Evolutionary conservation across 2,329 filamentous ascomycete species (phyloP).

Genomic region (Neurospora crassa): DNA sequence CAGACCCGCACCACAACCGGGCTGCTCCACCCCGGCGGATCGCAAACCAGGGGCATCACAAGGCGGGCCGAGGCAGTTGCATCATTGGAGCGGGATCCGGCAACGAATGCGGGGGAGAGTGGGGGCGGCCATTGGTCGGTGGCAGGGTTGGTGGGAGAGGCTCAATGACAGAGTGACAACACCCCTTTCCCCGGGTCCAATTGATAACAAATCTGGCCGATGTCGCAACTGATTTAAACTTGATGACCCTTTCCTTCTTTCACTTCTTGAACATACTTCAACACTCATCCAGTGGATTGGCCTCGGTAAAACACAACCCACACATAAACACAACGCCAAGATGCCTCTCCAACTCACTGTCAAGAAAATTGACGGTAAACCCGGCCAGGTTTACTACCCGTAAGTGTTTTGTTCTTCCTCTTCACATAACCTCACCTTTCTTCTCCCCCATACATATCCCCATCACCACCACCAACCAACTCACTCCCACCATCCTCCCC

Average conservation of each 20-base stretch:
- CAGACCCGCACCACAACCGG: background rate
- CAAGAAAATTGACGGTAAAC: slow-evolving; percentile 67
- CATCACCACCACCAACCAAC: no score
- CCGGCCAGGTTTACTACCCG: slow-evolving; percentile 82
- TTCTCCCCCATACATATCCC: background rate
- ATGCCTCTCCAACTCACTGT: slow-evolving; percentile 53
- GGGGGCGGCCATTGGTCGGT: slow-evolving; percentile 2
- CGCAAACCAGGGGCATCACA: background rate
- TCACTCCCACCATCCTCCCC: background rate
- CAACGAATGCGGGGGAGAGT: slow-evolving; percentile 10
- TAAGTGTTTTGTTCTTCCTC: slow-evolving; percentile 24
- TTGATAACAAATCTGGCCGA: background rate
- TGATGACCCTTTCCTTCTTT: background rate
- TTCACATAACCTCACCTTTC: background rate
- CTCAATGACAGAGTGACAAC: background rate
- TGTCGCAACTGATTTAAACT: background rate
- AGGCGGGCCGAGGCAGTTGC: slow-evolving; percentile 12
- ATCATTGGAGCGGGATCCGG: slow-evolving; percentile 7
- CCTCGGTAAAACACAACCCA: background rate
- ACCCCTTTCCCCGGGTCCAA: background rate
- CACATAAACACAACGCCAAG: slow-evolving; percentile 4
- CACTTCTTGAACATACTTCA: background rate
- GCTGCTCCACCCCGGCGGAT: background rate
- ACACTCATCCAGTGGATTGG: background rate
- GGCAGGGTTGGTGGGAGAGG: background rate